Percentiles rank a stretch among this genome's conserved stretches.
These are phyloP conservation scores for Clarireedia homoeocarpa DNA, from an alignment of 2,329 filamentous ascomycete species.

Conservation along the genomic window DNA sequence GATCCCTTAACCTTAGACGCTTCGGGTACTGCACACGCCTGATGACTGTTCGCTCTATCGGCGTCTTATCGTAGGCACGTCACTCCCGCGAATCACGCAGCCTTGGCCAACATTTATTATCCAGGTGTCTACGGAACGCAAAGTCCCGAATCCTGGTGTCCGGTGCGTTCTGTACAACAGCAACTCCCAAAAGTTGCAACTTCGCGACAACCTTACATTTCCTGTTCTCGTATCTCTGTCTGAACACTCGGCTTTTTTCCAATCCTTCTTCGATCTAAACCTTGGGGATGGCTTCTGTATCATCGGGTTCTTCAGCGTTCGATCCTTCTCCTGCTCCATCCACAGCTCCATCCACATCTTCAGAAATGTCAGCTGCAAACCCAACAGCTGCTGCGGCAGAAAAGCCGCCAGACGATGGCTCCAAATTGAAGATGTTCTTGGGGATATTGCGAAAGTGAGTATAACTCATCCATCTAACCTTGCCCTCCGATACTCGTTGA, in stretches of 20 bases:
- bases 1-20: too few relatives aligned
- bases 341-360: constrained; percentile 21
- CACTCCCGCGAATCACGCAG: too few relatives aligned
- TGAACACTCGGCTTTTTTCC: neutral
- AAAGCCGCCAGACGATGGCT: constrained; percentile 66
- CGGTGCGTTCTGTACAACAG: constrained; percentile 1
- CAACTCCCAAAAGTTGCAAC: neutral
- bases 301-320: constrained; percentile 20
- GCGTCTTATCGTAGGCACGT: too few relatives aligned
- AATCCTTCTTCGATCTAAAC: neutral
- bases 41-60: too few relatives aligned
- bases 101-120: neutral
- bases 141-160: neutral
- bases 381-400: constrained; percentile 31
- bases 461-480: neutral
- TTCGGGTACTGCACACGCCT: too few relatives aligned
- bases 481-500: neutral
- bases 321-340: constrained; percentile 22
- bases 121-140: too few relatives aligned
- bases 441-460: constrained; percentile 80
- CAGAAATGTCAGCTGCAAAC: constrained; percentile 17
- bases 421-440: constrained; percentile 83
- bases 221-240: neutral
- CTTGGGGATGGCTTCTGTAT: constrained; percentile 24
- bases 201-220: neutral